A percentile compares a stretch with the other conserved stretches of the same genome.
Conservation (phyloP, 306 rosid species). For the Prunus mongolica region DNA sequence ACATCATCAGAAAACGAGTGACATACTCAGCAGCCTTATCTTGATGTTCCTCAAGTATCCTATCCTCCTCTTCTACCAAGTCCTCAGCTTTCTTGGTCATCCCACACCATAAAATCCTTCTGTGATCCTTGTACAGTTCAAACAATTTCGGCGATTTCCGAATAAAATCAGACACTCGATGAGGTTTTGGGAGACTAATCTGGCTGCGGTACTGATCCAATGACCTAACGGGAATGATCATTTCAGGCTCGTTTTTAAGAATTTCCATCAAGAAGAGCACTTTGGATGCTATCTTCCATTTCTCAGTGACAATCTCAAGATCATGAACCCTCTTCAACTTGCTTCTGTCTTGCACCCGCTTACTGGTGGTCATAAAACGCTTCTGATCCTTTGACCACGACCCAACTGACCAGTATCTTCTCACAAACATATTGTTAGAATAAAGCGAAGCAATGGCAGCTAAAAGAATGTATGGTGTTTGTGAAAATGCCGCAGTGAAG, state of each 20-base stretch:
- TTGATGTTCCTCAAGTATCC: constrained; percentile 31
- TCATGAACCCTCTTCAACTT: constrained; percentile 56
- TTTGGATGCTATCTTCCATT: constrained; percentile 59
- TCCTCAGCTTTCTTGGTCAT: constrained; percentile 54
- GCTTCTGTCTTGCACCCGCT: constrained; percentile 54
- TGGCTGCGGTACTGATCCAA: constrained; percentile 51
- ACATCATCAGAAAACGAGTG: constrained; percentile 75
- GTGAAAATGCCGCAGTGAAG: neutral
- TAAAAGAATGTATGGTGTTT: neutral
- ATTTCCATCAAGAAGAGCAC: constrained; percentile 58
- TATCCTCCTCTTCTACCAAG: constrained; percentile 50
- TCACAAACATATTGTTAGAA: neutral
- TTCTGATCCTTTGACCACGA: constrained; percentile 20
- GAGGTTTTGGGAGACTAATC: constrained; percentile 75
- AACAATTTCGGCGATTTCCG: constrained; percentile 61
- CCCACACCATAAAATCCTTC: constrained; percentile 67
- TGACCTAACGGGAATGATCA: constrained; percentile 57
- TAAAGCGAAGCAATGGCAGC: neutral
- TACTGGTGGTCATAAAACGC: constrained; percentile 51
- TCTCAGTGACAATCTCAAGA: constrained; percentile 69
- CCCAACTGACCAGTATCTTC: neutral
- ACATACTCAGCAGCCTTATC: constrained; percentile 70
- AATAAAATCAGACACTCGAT: constrained; percentile 62
- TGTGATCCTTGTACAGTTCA: constrained; percentile 51
- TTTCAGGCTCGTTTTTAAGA: constrained; percentile 66